A percentile compares a stretch with the other conserved stretches of the same genome.
phyloP scores from a whole-genome alignment of 2,329 filamentous ascomycete species.

The Paecilomyces fulvus region DNA sequence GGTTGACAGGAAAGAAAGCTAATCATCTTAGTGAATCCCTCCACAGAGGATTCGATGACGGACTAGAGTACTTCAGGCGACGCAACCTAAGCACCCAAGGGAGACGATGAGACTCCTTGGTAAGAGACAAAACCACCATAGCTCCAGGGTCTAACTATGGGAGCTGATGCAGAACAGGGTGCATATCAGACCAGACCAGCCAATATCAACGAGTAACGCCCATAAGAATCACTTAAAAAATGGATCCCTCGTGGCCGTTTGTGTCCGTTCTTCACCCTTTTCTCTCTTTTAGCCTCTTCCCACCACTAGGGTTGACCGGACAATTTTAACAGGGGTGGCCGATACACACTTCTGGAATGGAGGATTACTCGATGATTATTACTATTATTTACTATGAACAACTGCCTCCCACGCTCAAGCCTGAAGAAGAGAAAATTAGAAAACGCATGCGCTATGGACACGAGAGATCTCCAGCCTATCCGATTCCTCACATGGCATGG shows the following conservation, averaged over 20 bases:
- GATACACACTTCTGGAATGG: background rate
- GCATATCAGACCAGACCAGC: background rate
- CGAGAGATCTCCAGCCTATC: background rate
- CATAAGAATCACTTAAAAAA: background rate
- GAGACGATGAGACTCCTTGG: background rate
- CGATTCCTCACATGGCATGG: background rate
- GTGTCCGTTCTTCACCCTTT: background rate
- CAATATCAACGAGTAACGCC: background rate
- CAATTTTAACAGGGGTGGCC: background rate
- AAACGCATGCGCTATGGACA: background rate
- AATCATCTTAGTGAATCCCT: conserved; percentile 15
- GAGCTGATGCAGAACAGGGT: background rate
- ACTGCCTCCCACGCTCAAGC: too few relatives aligned
- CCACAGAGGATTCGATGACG: background rate
- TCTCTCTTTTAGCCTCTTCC: background rate
- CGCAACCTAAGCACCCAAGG: background rate
- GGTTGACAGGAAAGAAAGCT: conserved; percentile 6
- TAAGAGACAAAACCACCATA: background rate
- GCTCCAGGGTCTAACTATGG: background rate
- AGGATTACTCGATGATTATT: background rate
- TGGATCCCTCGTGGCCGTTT: background rate
- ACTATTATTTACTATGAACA: background rate
- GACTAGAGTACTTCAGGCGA: background rate
- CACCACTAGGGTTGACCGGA: background rate
- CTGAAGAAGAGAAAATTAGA: too few relatives aligned